Evolutionary conservation across 495 filamentous ascomycete species (phyloP).

Genomic region (Wilcoxina mikolae): DNA sequence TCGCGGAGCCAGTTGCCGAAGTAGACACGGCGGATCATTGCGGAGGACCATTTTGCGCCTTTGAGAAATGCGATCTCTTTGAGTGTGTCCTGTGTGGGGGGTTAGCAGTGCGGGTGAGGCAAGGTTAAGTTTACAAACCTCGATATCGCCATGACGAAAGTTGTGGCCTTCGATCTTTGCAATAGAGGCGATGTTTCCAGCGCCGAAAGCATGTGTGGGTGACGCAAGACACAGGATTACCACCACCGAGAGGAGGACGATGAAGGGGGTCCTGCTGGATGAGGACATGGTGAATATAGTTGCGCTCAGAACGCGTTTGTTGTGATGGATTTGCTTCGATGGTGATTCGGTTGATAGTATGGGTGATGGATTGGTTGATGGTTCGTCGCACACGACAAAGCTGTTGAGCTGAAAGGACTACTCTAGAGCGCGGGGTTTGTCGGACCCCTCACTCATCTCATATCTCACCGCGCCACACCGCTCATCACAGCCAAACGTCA

Average conservation of each 20-base stretch:
- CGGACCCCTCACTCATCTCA: too few relatives aligned
- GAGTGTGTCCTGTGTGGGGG: conserved; percentile 55
- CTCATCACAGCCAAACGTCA: too few relatives aligned
- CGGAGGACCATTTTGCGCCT: conserved; percentile 87
- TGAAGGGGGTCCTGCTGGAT: conserved; percentile 20
- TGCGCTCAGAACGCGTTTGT: too few relatives aligned
- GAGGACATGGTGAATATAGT: conserved; percentile 2
- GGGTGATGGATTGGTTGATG: neutral
- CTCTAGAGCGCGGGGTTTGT: too few relatives aligned
- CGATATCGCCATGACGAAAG: conserved; percentile 71
- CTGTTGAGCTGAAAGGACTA: too few relatives aligned
- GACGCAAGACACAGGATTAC: conserved; percentile 44
- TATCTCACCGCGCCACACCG: too few relatives aligned
- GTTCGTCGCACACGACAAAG: neutral
- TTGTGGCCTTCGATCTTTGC: conserved; percentile 87
- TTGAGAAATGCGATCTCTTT: conserved; percentile 74
- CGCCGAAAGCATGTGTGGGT: conserved; percentile 66
- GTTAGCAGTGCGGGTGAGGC: neutral
- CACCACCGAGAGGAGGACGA: conserved; percentile 39
- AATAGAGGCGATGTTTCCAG: conserved; percentile 90
- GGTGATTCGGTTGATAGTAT: neutral
- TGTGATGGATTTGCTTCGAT: too few relatives aligned
- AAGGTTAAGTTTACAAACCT: conserved; percentile 9
- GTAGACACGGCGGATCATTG: conserved; percentile 79
- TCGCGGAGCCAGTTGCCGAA: conserved; percentile 73